These are phyloP conservation scores for Fusarium piperis DNA, from an alignment of 2,329 filamentous ascomycete species.

Conservation along the genomic window DNA sequence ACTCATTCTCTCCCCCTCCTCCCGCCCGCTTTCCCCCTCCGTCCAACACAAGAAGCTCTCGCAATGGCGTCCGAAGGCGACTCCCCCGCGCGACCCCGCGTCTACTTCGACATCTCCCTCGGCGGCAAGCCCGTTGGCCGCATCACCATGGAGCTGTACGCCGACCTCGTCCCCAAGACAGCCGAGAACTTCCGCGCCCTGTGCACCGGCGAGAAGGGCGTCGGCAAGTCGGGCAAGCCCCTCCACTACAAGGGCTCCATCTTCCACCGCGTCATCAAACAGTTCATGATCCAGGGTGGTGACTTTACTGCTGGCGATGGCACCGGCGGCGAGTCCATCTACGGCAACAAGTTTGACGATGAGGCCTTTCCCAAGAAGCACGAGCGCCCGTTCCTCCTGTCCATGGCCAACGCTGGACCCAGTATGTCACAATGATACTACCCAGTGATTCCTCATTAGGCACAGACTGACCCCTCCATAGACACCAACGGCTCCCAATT, in stretches of 20 bases:
- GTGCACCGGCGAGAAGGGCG: conserved; percentile 94
- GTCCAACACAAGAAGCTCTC: background rate
- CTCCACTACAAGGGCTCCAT: conserved; percentile 92
- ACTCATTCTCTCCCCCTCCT: background rate
- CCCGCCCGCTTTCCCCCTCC: background rate
- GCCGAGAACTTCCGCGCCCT: conserved; percentile 95
- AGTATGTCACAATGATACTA: conserved; percentile 60
- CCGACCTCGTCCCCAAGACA: conserved; percentile 86
- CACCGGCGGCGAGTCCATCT: conserved; percentile 96
- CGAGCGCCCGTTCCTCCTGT: conserved; percentile 90
- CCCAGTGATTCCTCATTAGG: background rate
- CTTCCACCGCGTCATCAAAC: conserved; percentile 98
- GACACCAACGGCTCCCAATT: conserved; percentile 98
- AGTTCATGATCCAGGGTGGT: conserved; percentile 95
- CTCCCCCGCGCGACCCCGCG: conserved; percentile 72
- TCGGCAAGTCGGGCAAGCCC: conserved; percentile 81
- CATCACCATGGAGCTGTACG: conserved; percentile 85
- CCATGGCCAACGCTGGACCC: conserved; percentile 97
- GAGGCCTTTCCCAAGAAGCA: conserved; percentile 96
- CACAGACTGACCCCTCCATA: conserved; percentile 44
- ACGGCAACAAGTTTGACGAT: conserved; percentile 95
- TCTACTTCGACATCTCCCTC: conserved; percentile 94
- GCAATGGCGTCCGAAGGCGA: conserved; percentile 55
- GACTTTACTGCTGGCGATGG: conserved; percentile 96
- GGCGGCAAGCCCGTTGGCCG: conserved; percentile 78